Base-by-base conservation (phyloP, 2,329 filamentous ascomycete species). In the Cadophora gregata region DNA sequence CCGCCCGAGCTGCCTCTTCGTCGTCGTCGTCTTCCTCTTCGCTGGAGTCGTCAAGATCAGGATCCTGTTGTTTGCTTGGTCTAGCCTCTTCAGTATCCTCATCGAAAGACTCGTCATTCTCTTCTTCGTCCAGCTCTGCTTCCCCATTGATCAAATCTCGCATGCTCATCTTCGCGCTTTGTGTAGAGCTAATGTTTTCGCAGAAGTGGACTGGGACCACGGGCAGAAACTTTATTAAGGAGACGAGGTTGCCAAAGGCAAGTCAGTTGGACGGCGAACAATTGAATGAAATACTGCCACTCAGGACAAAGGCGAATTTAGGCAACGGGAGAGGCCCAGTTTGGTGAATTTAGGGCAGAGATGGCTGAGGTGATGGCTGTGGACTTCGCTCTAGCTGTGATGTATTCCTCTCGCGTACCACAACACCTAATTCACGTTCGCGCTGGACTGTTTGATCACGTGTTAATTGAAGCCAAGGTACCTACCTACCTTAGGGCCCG, bases 21-120 rank as follows among this genome's bases (percentile, higher is more conserved):
- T 97, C 93, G 66, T 97, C 93, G 67, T 97, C 93, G 63, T 96
- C 93, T 70, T 96, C 93, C 76, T 97, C 93, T 73, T 97, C 93
- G 74, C 92, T 96, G 0, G 93, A 97, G 79, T 97, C 93, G 75
- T 95, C 90, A 63, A 93, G 80, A 56, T 81, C 79, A 68, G 80
- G 78, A 73, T 77, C 71, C 67, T 73, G 69, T 67, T 73, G 72
- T 67, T 82, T 78, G 76, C 82, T 82, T 62, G 79, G 72, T 55
- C 80, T 82, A 56, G 81, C 79, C 73, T 91, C 86, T 62, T 88
- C 91, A 29, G 85, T 89, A 69, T 93, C 91, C 71, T 94, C 93
- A 74, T 93, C 90, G 69, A 90, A 90, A 10, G 91, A 93, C 75
- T 92, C 93, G 69, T 96, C 93, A 62, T 95, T 92, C 69, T 89